Evolutionary conservation across 352 stramenopile genomes (phyloP).

Genomic region (Pseudoperonospora humuli): DNA sequence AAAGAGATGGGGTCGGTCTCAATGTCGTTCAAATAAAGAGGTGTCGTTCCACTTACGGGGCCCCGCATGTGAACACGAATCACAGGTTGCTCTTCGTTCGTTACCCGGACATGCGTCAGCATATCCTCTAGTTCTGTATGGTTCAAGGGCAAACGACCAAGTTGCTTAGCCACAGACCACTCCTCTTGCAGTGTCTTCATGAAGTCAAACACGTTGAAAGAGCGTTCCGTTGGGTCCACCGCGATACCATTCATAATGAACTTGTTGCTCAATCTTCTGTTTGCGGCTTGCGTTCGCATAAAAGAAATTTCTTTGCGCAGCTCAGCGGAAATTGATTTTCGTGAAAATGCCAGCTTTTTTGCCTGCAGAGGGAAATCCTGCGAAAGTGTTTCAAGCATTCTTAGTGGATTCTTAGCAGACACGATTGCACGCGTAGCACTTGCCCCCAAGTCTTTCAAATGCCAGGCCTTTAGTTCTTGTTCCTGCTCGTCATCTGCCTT

Average conservation of each 20-base stretch:
- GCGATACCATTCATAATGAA: slow-evolving; percentile 86
- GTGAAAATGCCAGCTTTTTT: slow-evolving; percentile 62
- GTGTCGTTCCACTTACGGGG: slow-evolving; percentile 41
- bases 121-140: slow-evolving; percentile 45
- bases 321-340: slow-evolving; percentile 42
- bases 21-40: slow-evolving; percentile 80
- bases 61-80: slow-evolving; percentile 66
- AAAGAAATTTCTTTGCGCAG: slow-evolving; percentile 38
- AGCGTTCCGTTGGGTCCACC: slow-evolving; percentile 68
- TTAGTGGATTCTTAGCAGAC: slow-evolving; percentile 66
- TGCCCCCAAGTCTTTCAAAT: slow-evolving; percentile 85
- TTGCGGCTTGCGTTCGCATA: slow-evolving; percentile 25
- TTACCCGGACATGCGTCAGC: slow-evolving; percentile 48
- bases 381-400: slow-evolving; percentile 66
- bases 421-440: slow-evolving; percentile 69
- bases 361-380: slow-evolving; percentile 88
- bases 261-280: slow-evolving; percentile 41
- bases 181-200: slow-evolving; percentile 73
- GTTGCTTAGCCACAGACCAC: slow-evolving; percentile 64
- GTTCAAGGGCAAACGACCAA: slow-evolving; percentile 40
- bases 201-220: slow-evolving; percentile 91
- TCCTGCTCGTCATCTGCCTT: slow-evolving; percentile 33
- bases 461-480: slow-evolving; percentile 70
- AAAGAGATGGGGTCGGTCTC: slow-evolving; percentile 51
- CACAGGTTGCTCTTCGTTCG: slow-evolving; percentile 32